Evolutionary conservation across 768 basidiomycete species (phyloP), one percentile per base, ranked within the genome.

Genomic region (Lactarius sp.): DNA sequence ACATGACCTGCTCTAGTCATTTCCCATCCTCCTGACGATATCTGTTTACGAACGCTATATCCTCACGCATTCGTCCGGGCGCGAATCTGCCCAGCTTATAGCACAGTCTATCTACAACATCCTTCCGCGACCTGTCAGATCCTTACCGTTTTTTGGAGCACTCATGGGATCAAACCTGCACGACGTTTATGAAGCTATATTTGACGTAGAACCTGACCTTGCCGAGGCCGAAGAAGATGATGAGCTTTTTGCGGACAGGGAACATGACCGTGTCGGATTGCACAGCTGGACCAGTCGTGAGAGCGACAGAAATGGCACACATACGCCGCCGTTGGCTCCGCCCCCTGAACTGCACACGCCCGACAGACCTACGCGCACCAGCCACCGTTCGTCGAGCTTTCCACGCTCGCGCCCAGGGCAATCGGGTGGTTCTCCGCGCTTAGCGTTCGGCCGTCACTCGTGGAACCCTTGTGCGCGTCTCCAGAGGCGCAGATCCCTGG

Each of bases 41-140:
- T 85, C 84, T 7, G 71, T 86, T 10, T 94, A 94, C 73, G 94
- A 97, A 74, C 82, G 93, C 2, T 84, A 83, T 70, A 75, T 90
- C 22, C 77, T 81, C 8, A 73, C 78, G 20, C 83, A 83, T 2
- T 77, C 77, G 59, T 77, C 70, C 44, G 73, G 81, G 56, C 81
- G 83, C n/a, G 80, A 82, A 64, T 77, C 77, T 1, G 77, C 84
- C 50, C 81, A 75, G 65, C 80, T 79, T 47, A 77, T 81, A 13
- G 83, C 83, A 2, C 79, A 84, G 47, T 74, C 78, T 0, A 67
- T 92, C 1, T 86, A 87, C 75, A 80, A 82, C 64, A 82, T 77
- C 56, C 79, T 92, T 44, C 87, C 90, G 2, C 82, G 86, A 41
- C 83, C 83, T 49, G 81, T 93, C 69, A 90, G 87, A 73, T 80